These are phyloP conservation scores for Globisporangium abappressorium DNA, from an alignment of 352 stramenopile genomes.

Conservation along the genomic window DNA sequence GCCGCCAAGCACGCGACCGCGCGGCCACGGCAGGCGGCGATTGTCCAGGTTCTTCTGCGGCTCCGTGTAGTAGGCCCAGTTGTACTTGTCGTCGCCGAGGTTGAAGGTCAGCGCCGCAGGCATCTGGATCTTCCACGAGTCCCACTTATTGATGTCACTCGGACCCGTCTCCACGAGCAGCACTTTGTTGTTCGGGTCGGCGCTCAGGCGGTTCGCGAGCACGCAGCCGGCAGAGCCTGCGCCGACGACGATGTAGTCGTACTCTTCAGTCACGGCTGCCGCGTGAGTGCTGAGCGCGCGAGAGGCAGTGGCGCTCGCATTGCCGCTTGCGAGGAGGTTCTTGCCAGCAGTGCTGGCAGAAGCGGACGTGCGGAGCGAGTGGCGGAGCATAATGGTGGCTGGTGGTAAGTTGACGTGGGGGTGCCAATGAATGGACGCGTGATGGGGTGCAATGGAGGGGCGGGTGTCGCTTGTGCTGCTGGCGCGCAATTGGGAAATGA, in stretches of 20 bases:
- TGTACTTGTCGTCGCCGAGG: constrained; percentile 80
- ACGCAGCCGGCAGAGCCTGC: constrained; percentile 89
- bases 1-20: constrained; percentile 84
- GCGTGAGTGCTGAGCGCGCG: constrained; percentile 25
- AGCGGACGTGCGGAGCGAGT: constrained; percentile 17
- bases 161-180: constrained; percentile 90
- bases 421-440: neutral
- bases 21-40: constrained; percentile 78
- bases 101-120: constrained; percentile 86
- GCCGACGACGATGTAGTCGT: constrained; percentile 93
- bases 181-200: constrained; percentile 80
- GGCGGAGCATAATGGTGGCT: constrained; percentile 19
- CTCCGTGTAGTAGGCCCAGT: constrained; percentile 87
- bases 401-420: neutral
- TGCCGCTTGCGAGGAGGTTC: constrained; percentile 1
- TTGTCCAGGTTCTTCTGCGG: constrained; percentile 82
- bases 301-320: neutral
- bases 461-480: constrained; percentile 5
- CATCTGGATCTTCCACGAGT: constrained; percentile 92
- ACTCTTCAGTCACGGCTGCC: constrained; percentile 28
- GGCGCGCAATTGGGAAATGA: constrained; percentile 13
- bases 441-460: neutral
- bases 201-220: constrained; percentile 87
- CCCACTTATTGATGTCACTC: constrained; percentile 76
- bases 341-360: neutral